A percentile compares a stretch with the other conserved stretches of the same genome.
Evolutionary conservation across 228 moss, liverwort and hornwort genomes (phyloP).

Genomic region (Sphagnum fallax): DNA sequence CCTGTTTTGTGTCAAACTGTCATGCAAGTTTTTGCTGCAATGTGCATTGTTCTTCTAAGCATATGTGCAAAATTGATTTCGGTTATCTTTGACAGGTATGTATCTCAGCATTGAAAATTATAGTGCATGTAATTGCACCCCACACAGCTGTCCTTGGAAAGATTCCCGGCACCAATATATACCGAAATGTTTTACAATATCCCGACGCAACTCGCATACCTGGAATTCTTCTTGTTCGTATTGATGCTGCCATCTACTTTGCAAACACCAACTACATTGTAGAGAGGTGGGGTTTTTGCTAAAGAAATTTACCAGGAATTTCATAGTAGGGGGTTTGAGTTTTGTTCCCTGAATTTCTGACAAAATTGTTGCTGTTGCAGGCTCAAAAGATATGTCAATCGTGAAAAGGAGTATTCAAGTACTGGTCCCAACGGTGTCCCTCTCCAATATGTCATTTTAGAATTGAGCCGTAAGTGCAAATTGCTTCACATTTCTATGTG

Average conservation of each 20-base stretch:
- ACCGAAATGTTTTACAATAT: constrained; percentile 52
- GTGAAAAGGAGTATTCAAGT: constrained; percentile 10
- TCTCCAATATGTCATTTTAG: constrained; percentile 51
- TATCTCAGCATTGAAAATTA: constrained; percentile 43
- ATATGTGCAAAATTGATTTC: neutral
- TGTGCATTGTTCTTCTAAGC: too few species aligned
- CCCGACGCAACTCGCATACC: constrained; percentile 31
- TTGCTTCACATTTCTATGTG: neutral
- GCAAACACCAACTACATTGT: constrained; percentile 55
- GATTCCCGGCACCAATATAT: constrained; percentile 51
- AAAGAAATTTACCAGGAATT: neutral
- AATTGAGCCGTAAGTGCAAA: constrained; percentile 62
- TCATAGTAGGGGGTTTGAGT: neutral
- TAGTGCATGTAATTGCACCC: constrained; percentile 48
- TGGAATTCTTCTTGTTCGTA: constrained; percentile 37
- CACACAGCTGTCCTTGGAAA: constrained; percentile 62
- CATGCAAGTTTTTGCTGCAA: too few species aligned
- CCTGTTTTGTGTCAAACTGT: neutral
- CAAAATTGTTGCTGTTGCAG: constrained; percentile 8
- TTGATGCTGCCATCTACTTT: constrained; percentile 71
- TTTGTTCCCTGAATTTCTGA: neutral
- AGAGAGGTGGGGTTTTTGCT: constrained; percentile 6
- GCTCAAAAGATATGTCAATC: constrained; percentile 29
- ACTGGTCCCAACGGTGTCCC: constrained; percentile 1
- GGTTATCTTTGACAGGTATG: constrained; percentile 8